These are phyloP conservation scores for Nannizziopsis arthrosporioides DNA, from an alignment of 2,329 filamentous ascomycete genomes.

Conservation along the genomic window DNA sequence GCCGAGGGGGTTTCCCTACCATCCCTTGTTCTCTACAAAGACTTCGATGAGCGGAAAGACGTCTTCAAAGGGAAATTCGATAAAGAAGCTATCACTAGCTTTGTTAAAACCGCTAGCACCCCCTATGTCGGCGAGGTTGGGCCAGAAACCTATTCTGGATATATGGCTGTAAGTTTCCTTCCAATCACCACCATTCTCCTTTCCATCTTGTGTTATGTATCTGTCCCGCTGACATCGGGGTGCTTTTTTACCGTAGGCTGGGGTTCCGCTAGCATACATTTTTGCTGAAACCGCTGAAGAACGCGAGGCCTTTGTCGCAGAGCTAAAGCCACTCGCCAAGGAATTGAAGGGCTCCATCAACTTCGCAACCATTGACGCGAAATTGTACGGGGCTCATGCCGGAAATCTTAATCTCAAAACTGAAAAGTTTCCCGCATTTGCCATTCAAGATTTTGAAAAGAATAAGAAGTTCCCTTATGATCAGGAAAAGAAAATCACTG, in stretches of 20 bases:
- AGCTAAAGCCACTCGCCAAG: slow-evolving; percentile 76
- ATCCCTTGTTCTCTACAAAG: slow-evolving; percentile 88
- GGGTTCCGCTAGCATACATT: slow-evolving; percentile 90
- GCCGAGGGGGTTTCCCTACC: slow-evolving; percentile 81
- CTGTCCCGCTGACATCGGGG: neutral
- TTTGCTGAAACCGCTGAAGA: slow-evolving; percentile 88
- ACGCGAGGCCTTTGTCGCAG: slow-evolving; percentile 63
- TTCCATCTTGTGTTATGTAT: neutral
- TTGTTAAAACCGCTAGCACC: slow-evolving; percentile 73
- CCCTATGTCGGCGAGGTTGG: slow-evolving; percentile 92
- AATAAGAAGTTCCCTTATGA: slow-evolving; percentile 96
- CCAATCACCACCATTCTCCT: neutral
- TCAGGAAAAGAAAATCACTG: slow-evolving; percentile 66
- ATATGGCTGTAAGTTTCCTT: slow-evolving; percentile 59
- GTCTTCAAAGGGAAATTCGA: slow-evolving; percentile 73
- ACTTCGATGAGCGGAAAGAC: slow-evolving; percentile 92
- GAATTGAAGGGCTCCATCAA: slow-evolving; percentile 90
- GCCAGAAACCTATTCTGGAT: slow-evolving; percentile 87
- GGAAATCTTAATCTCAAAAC: slow-evolving; percentile 94
- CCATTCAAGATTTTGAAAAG: slow-evolving; percentile 89
- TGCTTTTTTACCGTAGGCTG: slow-evolving; percentile 42
- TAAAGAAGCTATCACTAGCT: slow-evolving; percentile 64
- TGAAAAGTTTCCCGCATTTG: slow-evolving; percentile 92
- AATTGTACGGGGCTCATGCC: slow-evolving; percentile 85
- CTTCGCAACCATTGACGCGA: slow-evolving; percentile 95